A percentile compares a stretch with the other conserved stretches of the same genome.
These are phyloP conservation scores for Pleurotus eryngii DNA, from an alignment of 768 basidiomycete species.

Conservation along the genomic window DNA sequence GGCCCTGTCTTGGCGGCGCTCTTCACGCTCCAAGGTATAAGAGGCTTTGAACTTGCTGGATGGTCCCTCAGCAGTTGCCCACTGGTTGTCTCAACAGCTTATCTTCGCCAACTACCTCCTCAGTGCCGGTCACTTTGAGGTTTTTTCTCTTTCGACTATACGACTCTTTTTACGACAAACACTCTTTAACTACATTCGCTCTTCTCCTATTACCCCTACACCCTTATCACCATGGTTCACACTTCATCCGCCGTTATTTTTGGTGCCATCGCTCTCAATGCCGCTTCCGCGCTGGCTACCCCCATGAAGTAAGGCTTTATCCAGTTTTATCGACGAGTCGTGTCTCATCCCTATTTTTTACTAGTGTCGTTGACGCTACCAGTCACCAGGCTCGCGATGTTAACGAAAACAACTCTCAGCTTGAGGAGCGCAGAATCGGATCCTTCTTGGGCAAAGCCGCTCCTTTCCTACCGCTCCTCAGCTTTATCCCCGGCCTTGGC, in stretches of 20 bases:
- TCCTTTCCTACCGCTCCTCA: neutral
- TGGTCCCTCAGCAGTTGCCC: conserved; percentile 5
- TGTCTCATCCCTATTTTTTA: conserved; percentile 10
- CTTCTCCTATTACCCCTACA: neutral
- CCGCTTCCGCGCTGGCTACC: conserved; percentile 25
- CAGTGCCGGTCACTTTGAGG: conserved; percentile 5
- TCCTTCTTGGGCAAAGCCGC: conserved; percentile 5
- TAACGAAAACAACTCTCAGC: neutral
- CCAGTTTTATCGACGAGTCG: neutral
- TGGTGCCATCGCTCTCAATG: conserved; percentile 27
- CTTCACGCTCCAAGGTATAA: too few species aligned
- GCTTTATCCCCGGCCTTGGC: neutral
- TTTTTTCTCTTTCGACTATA: conserved; percentile 3
- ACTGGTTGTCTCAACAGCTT: conserved; percentile 8
- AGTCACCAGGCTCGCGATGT: neutral
- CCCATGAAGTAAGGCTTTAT: conserved; percentile 22
- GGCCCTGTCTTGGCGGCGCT: too few species aligned
- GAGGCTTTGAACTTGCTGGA: too few species aligned
- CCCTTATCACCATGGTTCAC: conserved; percentile 26
- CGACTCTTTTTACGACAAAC: conserved; percentile 11
- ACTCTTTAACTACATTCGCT: conserved; percentile 5
- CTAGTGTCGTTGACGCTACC: neutral
- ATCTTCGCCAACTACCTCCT: neutral
- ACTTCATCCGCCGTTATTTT: conserved; percentile 28
- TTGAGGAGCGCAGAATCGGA: neutral